Conservation (phyloP, 2,329 filamentous ascomycete species). For the Diaporthe aspalathi region DNA sequence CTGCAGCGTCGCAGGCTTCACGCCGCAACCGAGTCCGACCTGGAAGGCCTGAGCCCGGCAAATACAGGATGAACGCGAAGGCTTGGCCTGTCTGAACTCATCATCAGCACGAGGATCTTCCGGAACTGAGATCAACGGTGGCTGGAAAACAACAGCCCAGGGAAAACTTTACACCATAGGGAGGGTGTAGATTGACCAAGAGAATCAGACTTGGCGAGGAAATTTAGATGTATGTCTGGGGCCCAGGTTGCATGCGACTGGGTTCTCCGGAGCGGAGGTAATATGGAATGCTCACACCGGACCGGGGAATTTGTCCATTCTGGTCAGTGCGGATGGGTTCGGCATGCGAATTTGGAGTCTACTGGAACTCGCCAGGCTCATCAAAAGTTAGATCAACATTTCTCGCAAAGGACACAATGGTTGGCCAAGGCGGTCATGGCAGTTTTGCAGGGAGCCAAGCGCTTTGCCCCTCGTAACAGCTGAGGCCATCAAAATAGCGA, state of each 20-base stretch:
- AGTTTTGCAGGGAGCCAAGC: not conserved
- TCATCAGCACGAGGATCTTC: too few species aligned
- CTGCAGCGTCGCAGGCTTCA: conserved; percentile 7
- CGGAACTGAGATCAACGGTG: not conserved
- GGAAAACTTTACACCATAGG: not conserved
- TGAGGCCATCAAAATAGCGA: not conserved
- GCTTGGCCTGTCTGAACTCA: not conserved
- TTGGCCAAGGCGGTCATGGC: not conserved
- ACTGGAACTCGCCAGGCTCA: not conserved
- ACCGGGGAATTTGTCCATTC: too few species aligned
- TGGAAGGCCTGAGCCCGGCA: not conserved
- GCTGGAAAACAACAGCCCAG: not conserved
- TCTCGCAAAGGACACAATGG: not conserved
- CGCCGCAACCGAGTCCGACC: not conserved
- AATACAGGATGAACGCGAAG: not conserved
- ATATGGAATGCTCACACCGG: not conserved
- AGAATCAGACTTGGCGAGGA: not conserved
- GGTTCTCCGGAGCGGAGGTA: too few species aligned
- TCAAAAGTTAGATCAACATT: not conserved
- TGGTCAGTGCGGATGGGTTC: not conserved
- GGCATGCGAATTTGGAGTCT: not conserved
- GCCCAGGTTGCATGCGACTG: too few species aligned
- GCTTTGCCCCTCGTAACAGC: too few species aligned
- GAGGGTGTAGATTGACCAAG: not conserved
- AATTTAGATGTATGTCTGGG: too few species aligned